Conservation (phyloP, 129 eudicot genomes). For the Daucus carota region DH1_v3.0 NC_030382.2:41171501-41172000, state of each 20-base stretch:
- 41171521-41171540: not conserved
- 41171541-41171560: conserved; percentile 50
- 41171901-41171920: not conserved
- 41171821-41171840: not conserved
- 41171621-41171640: conserved; percentile 3
- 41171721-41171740: conserved; percentile 10
- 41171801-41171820: not conserved
- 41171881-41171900: not conserved
- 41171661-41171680: conserved; percentile 12
- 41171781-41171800: not conserved
- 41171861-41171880: not conserved
- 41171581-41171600: conserved; percentile 20
- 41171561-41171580: conserved; percentile 28
- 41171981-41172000: not conserved
- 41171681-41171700: conserved; percentile 23
- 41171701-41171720: conserved; percentile 18
- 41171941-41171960: too few species aligned
- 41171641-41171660: not conserved
- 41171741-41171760: conserved; percentile 1
- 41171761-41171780: not conserved
- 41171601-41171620: conserved; percentile 14
- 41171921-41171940: not conserved
- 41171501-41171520: not conserved
- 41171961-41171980: too few species aligned
- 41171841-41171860: not conserved